A percentile compares a stretch with the other conserved stretches of the same genome.
Conservation (phyloP, 2,329 filamentous ascomycete genomes). For the Alternaria alternata region DNA sequence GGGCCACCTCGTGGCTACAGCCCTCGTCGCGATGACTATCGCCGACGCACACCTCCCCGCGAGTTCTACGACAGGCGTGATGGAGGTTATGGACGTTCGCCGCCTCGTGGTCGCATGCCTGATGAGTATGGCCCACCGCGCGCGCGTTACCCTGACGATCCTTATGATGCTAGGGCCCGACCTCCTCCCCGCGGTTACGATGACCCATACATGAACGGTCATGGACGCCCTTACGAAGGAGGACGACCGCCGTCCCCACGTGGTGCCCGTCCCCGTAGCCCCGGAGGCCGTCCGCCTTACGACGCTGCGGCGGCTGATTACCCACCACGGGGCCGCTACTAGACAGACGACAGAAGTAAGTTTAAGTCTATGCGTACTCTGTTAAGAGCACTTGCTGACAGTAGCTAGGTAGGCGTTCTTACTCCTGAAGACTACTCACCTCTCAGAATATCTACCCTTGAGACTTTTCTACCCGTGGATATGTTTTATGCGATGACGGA, state of each 20-base stretch:
- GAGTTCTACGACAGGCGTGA: slow-evolving; percentile 86
- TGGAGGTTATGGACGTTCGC: slow-evolving; percentile 63
- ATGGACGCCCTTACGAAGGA: slow-evolving; percentile 63
- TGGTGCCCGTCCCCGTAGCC: slow-evolving; percentile 54
- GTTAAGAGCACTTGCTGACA: slow-evolving; percentile 7
- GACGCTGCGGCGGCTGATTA: slow-evolving; percentile 56
- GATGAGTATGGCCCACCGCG: slow-evolving; percentile 77
- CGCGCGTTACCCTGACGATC: slow-evolving; percentile 74
- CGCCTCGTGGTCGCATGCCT: slow-evolving; percentile 74
- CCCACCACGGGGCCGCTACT: slow-evolving; percentile 48
- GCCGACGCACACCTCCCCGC: slow-evolving; percentile 78
- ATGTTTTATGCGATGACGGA: slow-evolving; percentile 16
- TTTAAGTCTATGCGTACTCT: not conserved
- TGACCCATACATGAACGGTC: slow-evolving; percentile 68
- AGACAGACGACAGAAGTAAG: slow-evolving; percentile 24
- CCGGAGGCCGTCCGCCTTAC: slow-evolving; percentile 69
- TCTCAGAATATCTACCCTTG: slow-evolving; percentile 1
- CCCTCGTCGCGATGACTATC: slow-evolving; percentile 85
- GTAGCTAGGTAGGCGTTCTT: slow-evolving; percentile 6
- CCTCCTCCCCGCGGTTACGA: slow-evolving; percentile 64
- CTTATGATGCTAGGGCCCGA: slow-evolving; percentile 67
- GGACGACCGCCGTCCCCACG: slow-evolving; percentile 56
- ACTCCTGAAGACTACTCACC: not conserved
- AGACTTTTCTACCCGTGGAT: slow-evolving; percentile 5
- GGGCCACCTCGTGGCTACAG: slow-evolving; percentile 83